Base-by-base conservation (phyloP, 768 basidiomycete genomes). In the Filobasidium wieringae region DNA sequence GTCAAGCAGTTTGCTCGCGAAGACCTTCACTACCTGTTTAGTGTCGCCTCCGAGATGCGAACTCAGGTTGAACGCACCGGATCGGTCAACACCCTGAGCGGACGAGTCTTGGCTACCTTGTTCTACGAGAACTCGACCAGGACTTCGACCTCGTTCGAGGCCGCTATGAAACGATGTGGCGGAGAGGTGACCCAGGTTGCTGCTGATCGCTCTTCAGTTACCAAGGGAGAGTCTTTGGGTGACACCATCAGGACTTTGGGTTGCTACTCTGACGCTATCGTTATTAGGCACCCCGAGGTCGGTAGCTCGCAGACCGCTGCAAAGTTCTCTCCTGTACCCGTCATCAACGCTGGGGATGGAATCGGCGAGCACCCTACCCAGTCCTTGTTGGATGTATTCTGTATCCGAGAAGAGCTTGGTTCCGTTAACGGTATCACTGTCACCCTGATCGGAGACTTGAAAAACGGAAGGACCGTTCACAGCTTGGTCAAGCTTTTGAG, bases 71-170 rank as follows among this genome's bases (percentile, higher is more conserved):
- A 99, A 74, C 82, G 91, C 30, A 86, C 83, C 66, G 89, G 91
- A 1, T 80, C 81, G 0, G 78, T 96, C 56, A 90, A 97, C 64
- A 82, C 95, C 58, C 79, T 97, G 43, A 87, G 85, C 63, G 93
- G 93, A 34, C 87, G 85, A 60, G 84, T 99, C 0, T 80, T 99
- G 6, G 89, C 86, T 70, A 91, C 84, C 22, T 72, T 92, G 34
- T 99, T 99, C 79, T 99, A 90, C 72, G 95, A 99, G 72, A 88
- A 93, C 1, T 95, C 91, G 2, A 99, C 95, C 2, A 81, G 95
- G 32, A 99, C 95, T 2, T 90, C 88, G 61, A 80, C 86, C 4
- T 96, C 93, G 8, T 99, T 99, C 67, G 93, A 99, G 70, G 86
- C 93, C 2, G 95, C 95, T 11, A 99, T 97, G 95, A 93, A 95